Conservation (phyloP, 164 flowering plant genomes). For the Litsea cubeba region DNA sequence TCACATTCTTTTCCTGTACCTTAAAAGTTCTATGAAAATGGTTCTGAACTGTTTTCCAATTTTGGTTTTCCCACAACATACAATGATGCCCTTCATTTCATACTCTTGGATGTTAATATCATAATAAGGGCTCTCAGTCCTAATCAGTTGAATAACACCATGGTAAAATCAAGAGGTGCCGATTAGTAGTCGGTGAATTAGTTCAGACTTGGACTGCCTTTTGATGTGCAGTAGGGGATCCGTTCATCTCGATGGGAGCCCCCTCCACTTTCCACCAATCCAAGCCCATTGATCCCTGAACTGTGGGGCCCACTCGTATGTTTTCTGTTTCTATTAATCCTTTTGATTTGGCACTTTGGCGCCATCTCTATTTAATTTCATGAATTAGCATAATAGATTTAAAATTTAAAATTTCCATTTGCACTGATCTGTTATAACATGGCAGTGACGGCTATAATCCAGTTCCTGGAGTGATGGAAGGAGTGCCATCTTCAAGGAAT, state of each 20-base stretch:
- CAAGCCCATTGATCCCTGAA: too few species aligned
- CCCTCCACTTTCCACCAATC: too few species aligned
- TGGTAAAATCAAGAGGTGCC: too few species aligned
- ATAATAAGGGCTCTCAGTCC: neutral
- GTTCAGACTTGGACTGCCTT: too few species aligned
- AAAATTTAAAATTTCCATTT: neutral
- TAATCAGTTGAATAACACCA: too few species aligned
- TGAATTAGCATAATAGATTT: neutral
- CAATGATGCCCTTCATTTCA: neutral
- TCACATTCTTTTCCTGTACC: neutral
- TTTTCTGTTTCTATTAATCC: neutral
- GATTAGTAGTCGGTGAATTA: too few species aligned
- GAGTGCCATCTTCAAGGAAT: constrained; percentile 85
- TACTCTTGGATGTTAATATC: neutral
- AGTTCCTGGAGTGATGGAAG: constrained; percentile 95
- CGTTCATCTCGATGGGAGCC: too few species aligned
- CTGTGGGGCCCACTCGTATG: too few species aligned
- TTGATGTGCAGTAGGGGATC: too few species aligned
- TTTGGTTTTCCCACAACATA: too few species aligned
- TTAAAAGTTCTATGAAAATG: neutral
- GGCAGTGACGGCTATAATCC: constrained; percentile 91
- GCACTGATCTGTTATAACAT: constrained; percentile 3
- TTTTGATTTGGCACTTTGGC: too few species aligned
- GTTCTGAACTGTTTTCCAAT: neutral
- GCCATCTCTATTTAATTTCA: neutral